Percentiles rank a stretch among this genome's conserved stretches.
Conservation (phyloP, 352 stramenopile genomes). For the Aphanomyces stellatus region DNA sequence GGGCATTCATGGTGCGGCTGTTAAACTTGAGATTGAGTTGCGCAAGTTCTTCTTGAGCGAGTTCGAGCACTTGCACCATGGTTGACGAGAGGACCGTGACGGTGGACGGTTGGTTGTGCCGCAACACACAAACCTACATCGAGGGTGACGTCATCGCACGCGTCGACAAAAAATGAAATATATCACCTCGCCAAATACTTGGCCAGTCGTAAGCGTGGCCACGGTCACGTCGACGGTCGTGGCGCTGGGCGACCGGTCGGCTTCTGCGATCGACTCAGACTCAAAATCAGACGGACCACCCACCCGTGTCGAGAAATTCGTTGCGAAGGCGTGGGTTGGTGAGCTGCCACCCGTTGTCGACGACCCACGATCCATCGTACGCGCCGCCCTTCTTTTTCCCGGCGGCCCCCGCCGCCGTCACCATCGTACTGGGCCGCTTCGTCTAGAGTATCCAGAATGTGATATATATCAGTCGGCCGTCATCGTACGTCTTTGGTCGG, state of each 20-base stretch:
- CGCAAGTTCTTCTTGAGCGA: conserved; percentile 41
- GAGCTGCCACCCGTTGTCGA: conserved; percentile 77
- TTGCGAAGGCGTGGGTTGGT: conserved; percentile 62
- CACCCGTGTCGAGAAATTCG: conserved; percentile 8
- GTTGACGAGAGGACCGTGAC: conserved; percentile 55
- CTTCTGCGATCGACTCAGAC: background rate
- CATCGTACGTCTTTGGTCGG: background rate
- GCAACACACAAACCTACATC: conserved; percentile 42
- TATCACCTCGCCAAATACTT: conserved; percentile 52
- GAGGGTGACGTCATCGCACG: background rate
- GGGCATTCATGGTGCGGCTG: conserved; percentile 62
- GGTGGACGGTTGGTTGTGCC: conserved; percentile 49
- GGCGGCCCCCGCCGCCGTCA: no score
- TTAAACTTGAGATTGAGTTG: conserved; percentile 57
- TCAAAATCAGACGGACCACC: background rate
- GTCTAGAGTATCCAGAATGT: background rate
- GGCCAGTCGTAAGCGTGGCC: conserved; percentile 49
- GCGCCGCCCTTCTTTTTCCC: background rate
- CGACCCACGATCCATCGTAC: conserved; percentile 57
- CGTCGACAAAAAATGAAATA: background rate
- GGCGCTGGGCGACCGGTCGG: background rate
- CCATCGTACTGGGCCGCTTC: background rate
- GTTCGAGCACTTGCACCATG: conserved; percentile 51
- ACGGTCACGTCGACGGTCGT: conserved; percentile 39
- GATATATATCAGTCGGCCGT: background rate